Evolutionary conservation across 352 stramenopile genomes (phyloP).

Genomic region (Phytophthora hibernalis): DNA sequence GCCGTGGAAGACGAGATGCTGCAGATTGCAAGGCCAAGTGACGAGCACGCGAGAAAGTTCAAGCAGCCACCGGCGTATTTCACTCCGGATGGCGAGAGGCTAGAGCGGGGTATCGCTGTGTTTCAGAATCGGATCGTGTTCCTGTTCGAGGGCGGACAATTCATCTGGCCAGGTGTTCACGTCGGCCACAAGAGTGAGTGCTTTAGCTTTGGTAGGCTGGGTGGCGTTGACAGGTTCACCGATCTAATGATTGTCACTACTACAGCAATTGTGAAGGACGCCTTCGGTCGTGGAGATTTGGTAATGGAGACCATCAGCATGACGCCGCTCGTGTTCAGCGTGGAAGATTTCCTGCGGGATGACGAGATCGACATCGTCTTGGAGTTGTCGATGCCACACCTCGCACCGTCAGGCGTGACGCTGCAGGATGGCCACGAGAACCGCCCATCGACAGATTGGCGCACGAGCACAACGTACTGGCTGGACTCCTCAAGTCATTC

Average conservation of each 20-base stretch:
- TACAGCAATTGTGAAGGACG: constrained; percentile 51
- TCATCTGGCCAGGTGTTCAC: constrained; percentile 75
- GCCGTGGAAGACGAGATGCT: constrained; percentile 49
- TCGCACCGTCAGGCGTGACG: constrained; percentile 67
- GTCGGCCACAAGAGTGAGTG: constrained; percentile 71
- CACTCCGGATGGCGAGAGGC: constrained; percentile 52
- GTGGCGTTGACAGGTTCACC: background rate
- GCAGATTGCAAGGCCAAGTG: constrained; percentile 38
- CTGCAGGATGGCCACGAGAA: constrained; percentile 72
- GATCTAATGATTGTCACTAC: constrained; percentile 6
- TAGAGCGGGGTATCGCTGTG: constrained; percentile 49
- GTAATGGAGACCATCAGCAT: constrained; percentile 70
- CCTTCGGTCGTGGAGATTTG: constrained; percentile 53
- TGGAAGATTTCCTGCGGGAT: constrained; percentile 78
- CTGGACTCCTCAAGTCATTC: constrained; percentile 55
- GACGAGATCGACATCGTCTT: constrained; percentile 82
- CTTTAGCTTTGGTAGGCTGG: background rate
- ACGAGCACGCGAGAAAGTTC: constrained; percentile 48
- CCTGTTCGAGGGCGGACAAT: constrained; percentile 78
- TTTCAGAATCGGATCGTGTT: constrained; percentile 65
- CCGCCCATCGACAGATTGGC: constrained; percentile 69
- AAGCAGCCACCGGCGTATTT: constrained; percentile 80
- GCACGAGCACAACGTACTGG: constrained; percentile 83
- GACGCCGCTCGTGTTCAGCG: constrained; percentile 70
- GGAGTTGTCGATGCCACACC: constrained; percentile 67